phyloP scores from a whole-genome alignment of 1,284 basidiomycete species.

The Ustilago tritici region DNA sequence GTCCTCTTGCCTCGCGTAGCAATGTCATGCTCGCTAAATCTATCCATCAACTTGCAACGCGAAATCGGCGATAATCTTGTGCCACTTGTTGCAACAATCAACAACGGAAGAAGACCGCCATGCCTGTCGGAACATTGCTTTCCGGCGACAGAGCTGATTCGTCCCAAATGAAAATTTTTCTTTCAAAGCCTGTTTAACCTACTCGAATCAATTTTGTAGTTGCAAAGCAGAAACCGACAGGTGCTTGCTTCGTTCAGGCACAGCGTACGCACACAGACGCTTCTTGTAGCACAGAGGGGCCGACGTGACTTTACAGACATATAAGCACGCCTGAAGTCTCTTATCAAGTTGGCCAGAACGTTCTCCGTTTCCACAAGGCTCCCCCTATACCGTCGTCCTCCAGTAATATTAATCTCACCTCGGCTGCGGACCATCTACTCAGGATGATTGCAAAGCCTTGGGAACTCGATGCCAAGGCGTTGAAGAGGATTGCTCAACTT shows the following conservation, averaged over 20 bases:
- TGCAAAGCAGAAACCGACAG: neutral
- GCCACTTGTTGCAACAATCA: conserved; percentile 7
- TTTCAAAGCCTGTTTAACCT: neutral
- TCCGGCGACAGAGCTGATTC: neutral
- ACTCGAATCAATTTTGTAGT: too few species aligned
- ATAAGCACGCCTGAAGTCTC: neutral
- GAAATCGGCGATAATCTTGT: neutral
- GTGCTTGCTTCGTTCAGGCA: neutral
- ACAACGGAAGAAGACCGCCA: conserved; percentile 1
- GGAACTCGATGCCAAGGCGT: conserved; percentile 23
- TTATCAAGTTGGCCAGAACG: neutral
- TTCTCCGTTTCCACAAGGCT: neutral
- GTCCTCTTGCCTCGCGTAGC: neutral
- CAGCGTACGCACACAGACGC: neutral
- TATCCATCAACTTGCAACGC: neutral
- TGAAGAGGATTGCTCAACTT: conserved; percentile 16
- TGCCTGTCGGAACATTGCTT: neutral
- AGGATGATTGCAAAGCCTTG: conserved; percentile 30
- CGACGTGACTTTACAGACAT: neutral
- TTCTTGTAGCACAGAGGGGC: neutral
- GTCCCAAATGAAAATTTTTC: neutral
- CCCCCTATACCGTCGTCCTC: neutral
- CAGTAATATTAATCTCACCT: neutral
- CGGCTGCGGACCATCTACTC: neutral
- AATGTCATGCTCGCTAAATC: neutral